Evolutionary conservation across 192 early-diverging fungal genomes (phyloP).

Genomic region (Geranomyces variabilis): DNA sequence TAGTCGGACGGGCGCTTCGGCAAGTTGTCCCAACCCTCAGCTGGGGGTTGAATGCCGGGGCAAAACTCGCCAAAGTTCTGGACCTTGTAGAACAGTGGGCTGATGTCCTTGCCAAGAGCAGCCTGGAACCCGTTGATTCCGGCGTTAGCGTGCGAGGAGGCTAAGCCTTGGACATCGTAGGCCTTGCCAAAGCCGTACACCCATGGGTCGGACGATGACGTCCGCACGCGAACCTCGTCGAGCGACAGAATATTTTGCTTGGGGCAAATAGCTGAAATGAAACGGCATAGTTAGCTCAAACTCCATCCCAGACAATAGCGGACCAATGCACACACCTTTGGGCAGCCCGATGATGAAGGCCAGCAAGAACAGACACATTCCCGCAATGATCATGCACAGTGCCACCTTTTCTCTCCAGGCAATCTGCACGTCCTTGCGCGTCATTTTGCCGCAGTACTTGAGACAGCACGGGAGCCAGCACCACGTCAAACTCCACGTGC

Average conservation of each 20-base stretch:
- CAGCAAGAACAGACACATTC: slow-evolving; percentile 71
- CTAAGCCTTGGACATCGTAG: slow-evolving; percentile 35
- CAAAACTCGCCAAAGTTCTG: slow-evolving; percentile 38
- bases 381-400: slow-evolving; percentile 74
- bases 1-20: slow-evolving; percentile 21
- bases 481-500: slow-evolving; percentile 80
- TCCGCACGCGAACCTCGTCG: slow-evolving; percentile 39
- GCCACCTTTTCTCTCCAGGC: slow-evolving; percentile 94
- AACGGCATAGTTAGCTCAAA: too few species aligned
- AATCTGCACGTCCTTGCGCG: slow-evolving; percentile 80
- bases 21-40: slow-evolving; percentile 44
- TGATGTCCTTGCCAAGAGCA: slow-evolving; percentile 44
- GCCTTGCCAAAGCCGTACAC: slow-evolving; percentile 46
- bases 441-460: slow-evolving; percentile 66
- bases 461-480: slow-evolving; percentile 68
- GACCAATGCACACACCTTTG: slow-evolving; percentile 61
- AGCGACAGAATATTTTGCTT: slow-evolving; percentile 61
- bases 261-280: slow-evolving; percentile 36
- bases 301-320: too few species aligned
- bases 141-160: slow-evolving; percentile 20
- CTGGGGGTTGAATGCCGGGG: slow-evolving; percentile 33
- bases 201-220: slow-evolving; percentile 32
- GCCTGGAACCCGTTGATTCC: slow-evolving; percentile 16
- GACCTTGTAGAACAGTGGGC: slow-evolving; percentile 41
- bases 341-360: slow-evolving; percentile 83